phyloP scores from a whole-genome alignment of 345 rosid species.

The Mallotus nudiflorus region DNA sequence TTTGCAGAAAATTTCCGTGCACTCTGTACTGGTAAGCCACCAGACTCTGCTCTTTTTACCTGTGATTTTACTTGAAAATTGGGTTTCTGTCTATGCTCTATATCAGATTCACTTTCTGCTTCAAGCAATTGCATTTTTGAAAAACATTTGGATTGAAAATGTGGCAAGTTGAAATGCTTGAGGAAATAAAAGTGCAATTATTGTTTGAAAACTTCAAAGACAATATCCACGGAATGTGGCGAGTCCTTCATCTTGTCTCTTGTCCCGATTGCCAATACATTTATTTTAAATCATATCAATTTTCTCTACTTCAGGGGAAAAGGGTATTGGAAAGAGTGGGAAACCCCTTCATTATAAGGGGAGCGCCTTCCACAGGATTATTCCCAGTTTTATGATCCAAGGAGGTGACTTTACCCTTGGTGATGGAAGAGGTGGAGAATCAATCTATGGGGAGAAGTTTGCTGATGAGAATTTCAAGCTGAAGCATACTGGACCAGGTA shows the following conservation, averaged over 20 bases:
- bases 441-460: slow-evolving; percentile 94
- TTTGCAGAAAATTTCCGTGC: slow-evolving; percentile 98
- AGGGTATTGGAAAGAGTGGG: slow-evolving; percentile 86
- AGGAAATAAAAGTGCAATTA: not conserved
- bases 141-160: not conserved
- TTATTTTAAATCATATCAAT: not conserved
- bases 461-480: slow-evolving; percentile 92
- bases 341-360: slow-evolving; percentile 87
- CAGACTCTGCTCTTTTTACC: not conserved
- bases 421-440: slow-evolving; percentile 95
- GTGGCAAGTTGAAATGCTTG: not conserved
- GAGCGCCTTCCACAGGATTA: slow-evolving; percentile 83
- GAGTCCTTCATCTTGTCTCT: not conserved
- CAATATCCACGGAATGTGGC: not conserved
- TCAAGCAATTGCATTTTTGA: not conserved
- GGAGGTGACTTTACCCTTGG: slow-evolving; percentile 98
- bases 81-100: not conserved
- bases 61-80: not conserved
- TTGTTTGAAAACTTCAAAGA: not conserved
- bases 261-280: not conserved
- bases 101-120: not conserved
- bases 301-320: slow-evolving; percentile 59
- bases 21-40: slow-evolving; percentile 74
- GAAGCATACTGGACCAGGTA: slow-evolving; percentile 96
- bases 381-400: slow-evolving; percentile 94